A percentile compares a stretch with the other conserved stretches of the same genome.
These are phyloP conservation scores for Aethionema arabicum DNA, from an alignment of 345 rosid genomes.

Conservation along the genomic window DNA sequence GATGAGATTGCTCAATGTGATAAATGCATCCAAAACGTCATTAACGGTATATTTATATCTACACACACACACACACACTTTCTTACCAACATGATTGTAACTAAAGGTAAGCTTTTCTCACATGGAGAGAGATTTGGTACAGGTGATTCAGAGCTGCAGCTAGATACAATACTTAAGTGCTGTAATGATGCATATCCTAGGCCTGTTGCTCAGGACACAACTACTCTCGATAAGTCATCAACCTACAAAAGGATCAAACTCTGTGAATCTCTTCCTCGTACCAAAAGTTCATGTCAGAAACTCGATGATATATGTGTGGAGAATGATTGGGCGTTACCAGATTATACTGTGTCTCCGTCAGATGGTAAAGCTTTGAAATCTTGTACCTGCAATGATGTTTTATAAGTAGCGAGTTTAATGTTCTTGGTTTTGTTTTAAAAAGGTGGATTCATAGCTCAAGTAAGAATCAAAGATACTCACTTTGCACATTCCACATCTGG, in stretches of 20 bases:
- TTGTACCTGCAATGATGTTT: neutral
- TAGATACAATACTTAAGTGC: conserved; percentile 49
- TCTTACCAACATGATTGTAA: no score
- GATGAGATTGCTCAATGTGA: conserved; percentile 72
- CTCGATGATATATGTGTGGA: conserved; percentile 53
- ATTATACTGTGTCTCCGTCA: conserved; percentile 44
- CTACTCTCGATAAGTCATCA: conserved; percentile 35
- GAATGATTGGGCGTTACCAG: conserved; percentile 64
- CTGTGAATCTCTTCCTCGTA: conserved; percentile 30
- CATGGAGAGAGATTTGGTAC: conserved; percentile 13
- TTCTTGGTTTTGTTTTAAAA: conserved; percentile 13
- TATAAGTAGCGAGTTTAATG: neutral
- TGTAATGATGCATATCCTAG: conserved; percentile 39
- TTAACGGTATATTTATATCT: conserved; percentile 38
- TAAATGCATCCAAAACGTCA: conserved; percentile 45
- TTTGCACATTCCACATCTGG: conserved; percentile 39
- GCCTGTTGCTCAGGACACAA: conserved; percentile 21
- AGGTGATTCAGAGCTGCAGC: conserved; percentile 50
- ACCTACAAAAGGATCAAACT: conserved; percentile 35
- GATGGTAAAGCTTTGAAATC: conserved; percentile 53
- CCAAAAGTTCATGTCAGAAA: conserved; percentile 57
- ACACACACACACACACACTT: no score
- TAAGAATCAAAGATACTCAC: conserved; percentile 41
- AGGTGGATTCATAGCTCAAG: conserved; percentile 64
- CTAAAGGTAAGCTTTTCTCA: neutral